Evolutionary conservation across 1,284 basidiomycete genomes (phyloP), one percentile per base, ranked within the genome.

Genomic region (Pseudozyma thailandica): DNA sequence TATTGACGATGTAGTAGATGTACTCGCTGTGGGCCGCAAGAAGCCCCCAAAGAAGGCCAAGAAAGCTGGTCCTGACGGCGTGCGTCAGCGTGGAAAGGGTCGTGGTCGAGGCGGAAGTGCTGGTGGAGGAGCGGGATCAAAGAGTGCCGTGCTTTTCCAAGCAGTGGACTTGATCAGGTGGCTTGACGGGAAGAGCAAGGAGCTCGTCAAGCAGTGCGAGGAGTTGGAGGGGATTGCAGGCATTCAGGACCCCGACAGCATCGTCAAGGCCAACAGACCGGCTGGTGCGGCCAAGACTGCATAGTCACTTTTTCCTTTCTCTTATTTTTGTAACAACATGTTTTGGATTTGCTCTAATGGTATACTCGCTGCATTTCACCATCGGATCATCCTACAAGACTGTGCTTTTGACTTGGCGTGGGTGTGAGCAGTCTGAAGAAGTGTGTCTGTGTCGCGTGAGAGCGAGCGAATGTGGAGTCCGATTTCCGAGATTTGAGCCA

Each of bases 71-170:
- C 71, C 65, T 2, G 62, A 68, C 28, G 72, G 64, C 13, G 69
- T 63, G 12, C 52, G 71, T 3, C 74, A 73, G 18, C 70, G 74
- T 23, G 77, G 76, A n/a, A 79, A 78, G 48, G 80, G 80, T 5
- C 51, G 79, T 20, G 79, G 79, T 6, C 66, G 80, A 7, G 80
- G 80, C 13, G 80, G 80, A 7, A 75, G 72, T 42, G 80, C 80
- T 8, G 77, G 78, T 26, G 81, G 80, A 23, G 77, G 77, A 8
- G 79, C 77, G 6, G 81, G 81, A 0, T 72, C 66, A 39, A 82
- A 82, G 58, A 76, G 74, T 35, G 80, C 80, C 0, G 80, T 81
- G 13, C 68, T 82, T 10, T 82, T 82, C 60, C 79, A 82, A 49
- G 78, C 80, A 15, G 78, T 82, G 10, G 81, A 82, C 48, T 55